Evolutionary conservation across 371 early-diverging fungal species (phyloP), one percentile per base, ranked within the genome.

Genomic region (Syncephalastrum racemosum): DNA sequence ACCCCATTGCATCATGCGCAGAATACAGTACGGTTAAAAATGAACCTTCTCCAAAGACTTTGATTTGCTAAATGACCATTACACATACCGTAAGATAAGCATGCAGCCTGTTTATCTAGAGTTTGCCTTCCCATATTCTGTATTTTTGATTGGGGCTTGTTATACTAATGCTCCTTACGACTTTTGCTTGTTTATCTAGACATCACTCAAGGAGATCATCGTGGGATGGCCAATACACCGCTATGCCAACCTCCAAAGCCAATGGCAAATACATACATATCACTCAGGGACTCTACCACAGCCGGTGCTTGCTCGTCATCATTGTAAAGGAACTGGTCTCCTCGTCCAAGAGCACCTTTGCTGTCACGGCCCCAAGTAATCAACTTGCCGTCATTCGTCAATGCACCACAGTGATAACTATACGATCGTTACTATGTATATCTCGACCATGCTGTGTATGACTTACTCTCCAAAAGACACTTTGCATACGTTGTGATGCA

Each of bases 271-370:
- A 66, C 66, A 46, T 50, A 66, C 54, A 50, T 54, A 20, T 61
- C 50, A 4, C 44, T 13, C 0, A 66, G 54, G 1, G 27, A 27
- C n/a, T 50, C 22, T 5, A 64, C 52, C 13, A 15, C 19, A 23
- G 43, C 45, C 5, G 60, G 60, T 14, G n/a, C 53, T 13, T 52
- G 19, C 19, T 53, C 47, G 4, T 40, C 45, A 10, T 53, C 54
- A 12, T 12, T 49, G 16, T 19, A 31, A 31, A 31, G 36, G 12
- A 31, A 31, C 36, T 31, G 75, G 39, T 39, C 31, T 13, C 77
- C 77, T 40, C 69, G 73, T 13, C 79, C 79, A 16, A 78, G 56
- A 8, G 79, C 79, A 40, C 75, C 75, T 36, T 60, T 31, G 41
- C 68, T 69, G 46, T 62, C 64, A 0, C 23, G 50, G 15, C 79